Evolutionary conservation across 169 alveolate genomes (phyloP).

Genomic region (Amoebophrya sp.): DNA sequence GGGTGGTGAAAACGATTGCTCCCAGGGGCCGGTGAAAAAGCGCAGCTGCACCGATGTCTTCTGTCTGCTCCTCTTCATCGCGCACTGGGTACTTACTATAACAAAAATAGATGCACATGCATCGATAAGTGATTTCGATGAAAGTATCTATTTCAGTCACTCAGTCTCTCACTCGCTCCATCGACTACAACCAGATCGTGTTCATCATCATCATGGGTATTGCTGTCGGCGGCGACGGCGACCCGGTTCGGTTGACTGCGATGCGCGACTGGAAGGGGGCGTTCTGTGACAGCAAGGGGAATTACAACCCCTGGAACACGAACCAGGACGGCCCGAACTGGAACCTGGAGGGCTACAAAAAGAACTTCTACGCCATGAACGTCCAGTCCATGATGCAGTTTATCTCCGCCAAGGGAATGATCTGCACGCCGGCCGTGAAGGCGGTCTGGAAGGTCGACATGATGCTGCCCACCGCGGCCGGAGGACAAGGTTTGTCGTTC

Average conservation of each 20-base stretch:
- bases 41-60: slow-evolving; percentile 12
- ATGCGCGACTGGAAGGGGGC: slow-evolving; percentile 11
- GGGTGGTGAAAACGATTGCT: slow-evolving; percentile 1
- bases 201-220: slow-evolving; percentile 10
- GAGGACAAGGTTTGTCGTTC: too few relatives aligned
- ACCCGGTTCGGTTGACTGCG: slow-evolving; percentile 5
- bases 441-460: too few relatives aligned
- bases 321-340: neutral
- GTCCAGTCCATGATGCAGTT: neutral
- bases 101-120: too few relatives aligned
- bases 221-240: slow-evolving; percentile 4
- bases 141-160: too few relatives aligned
- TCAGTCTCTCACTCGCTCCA: too few relatives aligned
- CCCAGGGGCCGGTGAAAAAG: slow-evolving; percentile 14
- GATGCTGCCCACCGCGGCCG: too few relatives aligned
- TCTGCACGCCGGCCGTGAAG: neutral
- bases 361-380: slow-evolving; percentile 6
- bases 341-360: neutral
- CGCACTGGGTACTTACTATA: slow-evolving; percentile 10
- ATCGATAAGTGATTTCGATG: too few relatives aligned
- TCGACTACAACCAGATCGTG: too few relatives aligned
- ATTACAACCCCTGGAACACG: neutral
- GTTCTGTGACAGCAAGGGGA: slow-evolving; percentile 2
- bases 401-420: neutral
- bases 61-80: neutral